Percentiles rank a stretch among this genome's conserved stretches.
These are phyloP conservation scores for Beauveria australis DNA, from an alignment of 2,329 filamentous ascomycete species.

Conservation along the genomic window DNA sequence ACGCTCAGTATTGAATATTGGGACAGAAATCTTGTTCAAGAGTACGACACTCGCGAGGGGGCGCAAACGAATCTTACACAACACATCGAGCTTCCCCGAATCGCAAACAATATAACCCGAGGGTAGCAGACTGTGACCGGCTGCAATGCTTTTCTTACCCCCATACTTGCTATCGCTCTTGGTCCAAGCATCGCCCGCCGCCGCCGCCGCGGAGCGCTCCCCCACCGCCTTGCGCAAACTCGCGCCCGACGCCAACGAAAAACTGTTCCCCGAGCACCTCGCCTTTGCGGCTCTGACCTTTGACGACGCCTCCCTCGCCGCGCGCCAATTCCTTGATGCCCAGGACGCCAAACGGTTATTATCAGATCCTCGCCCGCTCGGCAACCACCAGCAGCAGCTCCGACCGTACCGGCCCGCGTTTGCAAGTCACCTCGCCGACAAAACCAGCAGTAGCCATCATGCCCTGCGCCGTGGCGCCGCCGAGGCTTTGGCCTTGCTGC, in stretches of 20 bases:
- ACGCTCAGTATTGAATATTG: no score
- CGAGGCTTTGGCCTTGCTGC: constrained; percentile 38
- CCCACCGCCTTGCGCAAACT: constrained; percentile 66
- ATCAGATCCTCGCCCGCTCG: no score
- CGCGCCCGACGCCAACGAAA: constrained; percentile 60
- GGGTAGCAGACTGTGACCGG: constrained; percentile 30
- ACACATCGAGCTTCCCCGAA: background rate
- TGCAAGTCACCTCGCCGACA: constrained; percentile 34
- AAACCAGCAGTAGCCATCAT: constrained; percentile 12
- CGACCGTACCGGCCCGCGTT: constrained; percentile 41
- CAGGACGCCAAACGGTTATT: constrained; percentile 16
- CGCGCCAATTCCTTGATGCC: constrained; percentile 21
- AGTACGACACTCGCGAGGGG: background rate
- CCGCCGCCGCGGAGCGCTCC: constrained; percentile 25
- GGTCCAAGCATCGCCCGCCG: constrained; percentile 26
- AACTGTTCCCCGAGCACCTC: constrained; percentile 63
- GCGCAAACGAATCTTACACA: background rate
- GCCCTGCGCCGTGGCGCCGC: constrained; percentile 34
- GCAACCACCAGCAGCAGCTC: constrained; percentile 11
- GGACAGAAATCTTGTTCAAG: no score
- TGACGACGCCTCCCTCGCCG: constrained; percentile 23
- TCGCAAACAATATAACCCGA: background rate
- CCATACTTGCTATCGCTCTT: constrained; percentile 39
- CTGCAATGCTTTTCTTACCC: constrained; percentile 30
- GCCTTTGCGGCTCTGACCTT: constrained; percentile 32